Evolutionary conservation across 176 grass and related monocot species (phyloP), one percentile per base, ranked within the genome.

Genomic region (Oryza glumipatula): DNA sequence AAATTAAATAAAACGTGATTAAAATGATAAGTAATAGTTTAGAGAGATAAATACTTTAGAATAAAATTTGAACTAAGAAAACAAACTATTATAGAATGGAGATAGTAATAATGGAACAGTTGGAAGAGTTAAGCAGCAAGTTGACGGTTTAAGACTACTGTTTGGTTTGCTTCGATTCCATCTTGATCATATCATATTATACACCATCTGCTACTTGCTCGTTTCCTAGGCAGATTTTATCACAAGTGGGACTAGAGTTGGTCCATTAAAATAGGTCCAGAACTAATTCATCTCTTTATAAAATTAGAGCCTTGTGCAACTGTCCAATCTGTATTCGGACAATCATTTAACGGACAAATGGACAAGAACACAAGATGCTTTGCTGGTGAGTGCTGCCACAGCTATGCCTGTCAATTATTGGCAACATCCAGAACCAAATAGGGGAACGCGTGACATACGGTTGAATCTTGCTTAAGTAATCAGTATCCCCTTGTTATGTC

Each of bases 331-430:
- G 66, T 45, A 52, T 6, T 67, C 45, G 83, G 65, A 66, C 77
- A 85, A 72, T 86, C 58, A 81, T 82, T 61, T 47, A 86, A 47
- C 58, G 6, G 36, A 78, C 74, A 86, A 86, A 83, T 74, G 47
- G 47, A 90, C 74, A 90, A 73, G 78, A 72, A 54, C 44, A 76
- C 56, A 72, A 60, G 74, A 68, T 83, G 88, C 88, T 35, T 60
- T 43, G 88, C 79, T 90, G 80, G 73, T 22, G 74, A 78, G 36
- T 86, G 47, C 67, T 60, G 44, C 52, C 82, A 80, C 77, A 80
- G 73, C 82, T 73, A 17, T 41, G 86, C 12, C 13, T 79, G 70
- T 33, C 72, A 82, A 72, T 77, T 67, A 67, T 38, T 77, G 65
- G 41, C 9, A 72, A 54, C 51, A n/a, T 32, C 11, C 72, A 24